Base-by-base conservation (phyloP, 2,329 filamentous ascomycete species). In the Diplodia scrobiculata region DNA sequence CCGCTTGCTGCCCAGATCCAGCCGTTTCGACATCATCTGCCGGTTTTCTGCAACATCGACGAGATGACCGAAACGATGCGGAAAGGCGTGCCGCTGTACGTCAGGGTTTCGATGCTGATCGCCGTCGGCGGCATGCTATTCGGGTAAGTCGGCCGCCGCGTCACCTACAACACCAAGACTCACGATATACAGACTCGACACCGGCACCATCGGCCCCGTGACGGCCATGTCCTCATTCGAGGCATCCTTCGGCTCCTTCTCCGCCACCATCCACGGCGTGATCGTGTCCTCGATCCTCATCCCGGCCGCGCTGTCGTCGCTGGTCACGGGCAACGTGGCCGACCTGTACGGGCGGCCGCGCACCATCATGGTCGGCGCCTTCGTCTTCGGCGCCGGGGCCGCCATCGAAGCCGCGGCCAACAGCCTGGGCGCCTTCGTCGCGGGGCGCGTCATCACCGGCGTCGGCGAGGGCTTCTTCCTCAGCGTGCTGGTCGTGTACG, bases 281-380 rank as follows among this genome's bases (percentile, higher is more conserved):
- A 82, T 84, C 1, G 85, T 89, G 3, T 87, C 86, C 0, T 80
- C 81, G 1, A 84, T 89, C 65, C 75, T 88, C 58, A 79, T 89
- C 17, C 81, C 84, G 0, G 86, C 81, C 2, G 81, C 83, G 0
- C 62, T 85, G 0, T 81, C 84, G 0, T 84, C 84, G 0, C 77
- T 87, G 48, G 83, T 87, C 67, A 84, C 84, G 0, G 86, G 86
- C 0, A 79, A 83, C 62, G 73, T 87, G 1, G 85, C 86, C 0
- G 85, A 89, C 70, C 74, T 75, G 11, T 75, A 83, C 5, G 86
- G 86, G 0, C 79, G 85, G 11, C 76, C 83, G 0, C 76, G 75
- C 17, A 79, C 80, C 0, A 83, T 86, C 27, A 77, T 78, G 17
- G 79, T 84, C 2, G 84, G 85, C 0, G 74, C 81, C 0, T 70